Conservation (phyloP, 2,329 filamentous ascomycete species). For the Pseudocercospora musae region DNA sequence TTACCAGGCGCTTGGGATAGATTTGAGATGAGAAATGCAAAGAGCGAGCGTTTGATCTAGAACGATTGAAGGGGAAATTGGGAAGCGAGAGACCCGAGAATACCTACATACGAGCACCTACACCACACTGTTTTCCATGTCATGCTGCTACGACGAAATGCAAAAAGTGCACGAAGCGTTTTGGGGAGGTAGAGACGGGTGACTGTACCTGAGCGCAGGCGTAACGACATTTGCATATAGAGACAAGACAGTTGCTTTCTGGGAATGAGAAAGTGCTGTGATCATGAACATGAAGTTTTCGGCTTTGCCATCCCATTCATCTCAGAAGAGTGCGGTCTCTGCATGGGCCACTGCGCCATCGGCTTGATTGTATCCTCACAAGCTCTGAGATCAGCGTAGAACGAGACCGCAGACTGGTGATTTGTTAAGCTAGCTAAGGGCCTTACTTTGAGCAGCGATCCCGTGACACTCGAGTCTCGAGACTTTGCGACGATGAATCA, state of each 20-base stretch:
- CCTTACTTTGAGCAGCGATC: neutral
- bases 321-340: neutral
- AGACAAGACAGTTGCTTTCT: neutral
- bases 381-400: no score
- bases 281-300: neutral
- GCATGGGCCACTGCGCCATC: no score
- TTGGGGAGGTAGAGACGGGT: slow-evolving; percentile 5
- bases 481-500: neutral
- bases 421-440: neutral
- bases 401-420: neutral
- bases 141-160: slow-evolving; percentile 4
- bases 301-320: neutral
- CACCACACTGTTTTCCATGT: neutral
- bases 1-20: slow-evolving; percentile 1
- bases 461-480: neutral
- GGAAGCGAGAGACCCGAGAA: slow-evolving; percentile 1
- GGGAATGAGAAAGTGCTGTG: neutral
- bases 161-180: slow-evolving; percentile 2
- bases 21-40: slow-evolving; percentile 5
- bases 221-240: neutral
- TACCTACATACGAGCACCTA: neutral
- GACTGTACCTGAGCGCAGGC: slow-evolving; percentile 2
- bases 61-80: neutral
- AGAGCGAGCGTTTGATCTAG: slow-evolving; percentile 3
- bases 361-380: no score